Evolutionary conservation across 208 protist genomes (phyloP), one percentile per base, ranked within the genome.

Genomic region (Leptomonas pyrrhocoris): DNA sequence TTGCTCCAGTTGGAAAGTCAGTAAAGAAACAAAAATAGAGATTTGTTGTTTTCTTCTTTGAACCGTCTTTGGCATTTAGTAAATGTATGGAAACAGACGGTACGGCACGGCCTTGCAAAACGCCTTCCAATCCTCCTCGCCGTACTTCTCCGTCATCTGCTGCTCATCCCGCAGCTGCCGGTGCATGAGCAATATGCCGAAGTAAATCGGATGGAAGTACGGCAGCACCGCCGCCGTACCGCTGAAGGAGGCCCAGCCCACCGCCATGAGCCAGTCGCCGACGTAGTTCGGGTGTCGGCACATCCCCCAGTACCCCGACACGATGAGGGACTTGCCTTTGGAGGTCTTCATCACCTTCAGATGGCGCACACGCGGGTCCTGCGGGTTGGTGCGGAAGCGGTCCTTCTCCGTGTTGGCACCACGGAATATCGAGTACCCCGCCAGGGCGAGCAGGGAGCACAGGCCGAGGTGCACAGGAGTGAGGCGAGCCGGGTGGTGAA

Each of bases 241-340:
- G 45, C 77, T 84, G 45, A 94, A 80, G 23, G 79, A 57, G 6
- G 83, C 83, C 86, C 83, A 94, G 43, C 79, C 61, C 0, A 97
- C 73, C 18, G 90, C 76, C 87, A 96, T 92, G 28, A 96, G 69
- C 89, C 89, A 97, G 78, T 99, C 98, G 28, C 96, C 96, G 19
- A 98, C 83, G 79, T 99, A 99, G 79, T 99, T 99, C 16, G 98
- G 93, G 83, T 99, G 96, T 25, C 97, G 86, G 64, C 96, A 97
- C 25, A 98, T 78, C 53, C 97, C 98, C 98, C 98, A 99, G 72
- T 86, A 99, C 68, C 98, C 97, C 11, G 92, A 98, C 42, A 94
- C 88, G 55, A 99, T 78, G 19, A 99, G 92, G 7, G 86, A 87
- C 65, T 89, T 93, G 2, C 89, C 90, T 11, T 57, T 61, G 11